Percentiles rank a stretch among this genome's conserved stretches.
phyloP scores from a whole-genome alignment of 2,329 filamentous ascomycete genomes.

The Aspergillus glaucus region DNA sequence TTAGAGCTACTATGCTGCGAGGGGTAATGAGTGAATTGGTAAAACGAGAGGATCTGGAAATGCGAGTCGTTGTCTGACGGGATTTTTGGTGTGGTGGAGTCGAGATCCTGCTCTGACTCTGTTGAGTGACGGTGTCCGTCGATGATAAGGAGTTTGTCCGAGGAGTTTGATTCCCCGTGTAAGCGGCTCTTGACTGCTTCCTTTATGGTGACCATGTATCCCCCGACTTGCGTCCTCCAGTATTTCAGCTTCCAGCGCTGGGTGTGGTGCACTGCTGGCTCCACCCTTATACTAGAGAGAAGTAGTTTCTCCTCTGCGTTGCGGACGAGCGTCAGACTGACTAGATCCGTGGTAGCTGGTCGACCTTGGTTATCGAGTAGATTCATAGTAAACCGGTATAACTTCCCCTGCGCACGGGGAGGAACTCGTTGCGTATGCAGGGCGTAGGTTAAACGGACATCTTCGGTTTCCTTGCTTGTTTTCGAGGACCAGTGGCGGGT shows the following conservation, averaged over 20 bases:
- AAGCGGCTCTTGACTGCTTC: slow-evolving; percentile 6
- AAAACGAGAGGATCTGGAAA: slow-evolving; percentile 3
- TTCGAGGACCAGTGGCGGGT: slow-evolving; percentile 13
- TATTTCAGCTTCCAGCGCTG: slow-evolving; percentile 17
- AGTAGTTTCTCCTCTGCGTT: slow-evolving; percentile 16
- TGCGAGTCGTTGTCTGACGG: neutral
- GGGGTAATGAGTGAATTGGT: slow-evolving; percentile 14
- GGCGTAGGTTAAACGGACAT: slow-evolving; percentile 16
- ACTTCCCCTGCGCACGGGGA: slow-evolving; percentile 8
- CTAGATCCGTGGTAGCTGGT: slow-evolving; percentile 19
- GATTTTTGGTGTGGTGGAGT: neutral
- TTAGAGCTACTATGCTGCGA: slow-evolving; percentile 15
- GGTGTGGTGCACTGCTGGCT: neutral
- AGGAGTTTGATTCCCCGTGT: neutral
- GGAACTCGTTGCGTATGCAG: slow-evolving; percentile 19
- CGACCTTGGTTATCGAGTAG: slow-evolving; percentile 19
- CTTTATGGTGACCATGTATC: slow-evolving; percentile 16
- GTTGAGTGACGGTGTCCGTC: neutral
- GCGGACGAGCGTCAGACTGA: slow-evolving; percentile 24
- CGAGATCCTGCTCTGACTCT: neutral
- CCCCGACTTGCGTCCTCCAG: slow-evolving; percentile 17
- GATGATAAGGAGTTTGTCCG: neutral
- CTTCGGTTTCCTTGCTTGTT: slow-evolving; percentile 2
- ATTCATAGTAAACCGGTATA: slow-evolving; percentile 18
- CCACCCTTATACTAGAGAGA: slow-evolving; percentile 22